Evolutionary conservation across 345 rosid genomes (phyloP).

Genomic region (Citrus inodora): DNA sequence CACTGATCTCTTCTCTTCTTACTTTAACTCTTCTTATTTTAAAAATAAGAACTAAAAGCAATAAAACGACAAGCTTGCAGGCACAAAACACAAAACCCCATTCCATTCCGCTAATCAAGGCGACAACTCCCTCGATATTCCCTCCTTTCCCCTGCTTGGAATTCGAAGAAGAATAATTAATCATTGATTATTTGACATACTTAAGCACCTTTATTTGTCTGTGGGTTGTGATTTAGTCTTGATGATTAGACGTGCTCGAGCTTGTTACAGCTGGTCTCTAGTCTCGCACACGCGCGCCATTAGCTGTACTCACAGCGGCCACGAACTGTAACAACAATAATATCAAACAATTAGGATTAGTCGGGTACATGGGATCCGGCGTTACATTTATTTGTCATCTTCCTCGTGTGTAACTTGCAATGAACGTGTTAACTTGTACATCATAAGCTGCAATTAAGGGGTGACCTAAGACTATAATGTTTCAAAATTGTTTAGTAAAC

Average conservation of each 20-base stretch:
- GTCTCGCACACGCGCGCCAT: constrained; percentile 17
- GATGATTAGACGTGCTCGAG: background rate
- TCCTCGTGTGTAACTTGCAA: background rate
- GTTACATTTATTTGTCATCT: background rate
- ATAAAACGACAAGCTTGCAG: background rate
- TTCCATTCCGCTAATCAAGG: constrained; percentile 43
- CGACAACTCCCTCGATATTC: constrained; percentile 40
- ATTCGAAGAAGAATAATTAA: background rate
- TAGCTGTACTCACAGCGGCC: constrained; percentile 17
- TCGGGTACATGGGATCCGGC: background rate
- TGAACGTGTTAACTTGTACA: background rate
- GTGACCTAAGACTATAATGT: background rate
- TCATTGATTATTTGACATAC: constrained; percentile 3
- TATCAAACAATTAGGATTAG: too few species aligned
- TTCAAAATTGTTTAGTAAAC: background rate
- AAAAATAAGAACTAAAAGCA: background rate
- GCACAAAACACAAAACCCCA: constrained; percentile 22
- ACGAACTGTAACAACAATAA: background rate
- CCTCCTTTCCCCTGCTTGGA: constrained; percentile 3
- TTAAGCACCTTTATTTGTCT: background rate
- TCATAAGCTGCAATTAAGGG: background rate
- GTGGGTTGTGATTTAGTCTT: background rate
- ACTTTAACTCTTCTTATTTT: background rate
- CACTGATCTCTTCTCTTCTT: background rate
- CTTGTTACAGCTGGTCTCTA: constrained; percentile 26